These are phyloP conservation scores for Hemileccinum impolitum DNA, from an alignment of 768 basidiomycete species.

Conservation along the genomic window DNA sequence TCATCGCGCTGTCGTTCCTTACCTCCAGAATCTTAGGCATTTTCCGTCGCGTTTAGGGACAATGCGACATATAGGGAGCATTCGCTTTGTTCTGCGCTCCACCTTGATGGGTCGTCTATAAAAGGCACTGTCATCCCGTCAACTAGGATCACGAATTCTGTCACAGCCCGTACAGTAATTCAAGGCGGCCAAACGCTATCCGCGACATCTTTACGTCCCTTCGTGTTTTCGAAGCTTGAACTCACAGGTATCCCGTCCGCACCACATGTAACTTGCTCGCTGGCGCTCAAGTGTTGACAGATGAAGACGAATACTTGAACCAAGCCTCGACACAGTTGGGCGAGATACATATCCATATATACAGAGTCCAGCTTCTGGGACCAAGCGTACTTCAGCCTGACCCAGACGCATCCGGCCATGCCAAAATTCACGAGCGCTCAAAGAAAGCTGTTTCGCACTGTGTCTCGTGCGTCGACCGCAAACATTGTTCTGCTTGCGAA, in stretches of 20 bases:
- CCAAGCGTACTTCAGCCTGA: rapidly evolving
- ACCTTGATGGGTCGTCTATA: conserved; percentile 19
- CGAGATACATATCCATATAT: conserved; percentile 17
- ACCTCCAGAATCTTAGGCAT: conserved; percentile 15
- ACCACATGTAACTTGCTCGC: no score
- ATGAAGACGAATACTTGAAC: conserved; percentile 25
- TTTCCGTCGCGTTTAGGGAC: conserved; percentile 26
- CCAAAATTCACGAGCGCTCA: conserved; percentile 29
- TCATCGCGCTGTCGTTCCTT: background rate
- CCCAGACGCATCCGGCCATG: background rate
- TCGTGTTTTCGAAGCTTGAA: conserved; percentile 27
- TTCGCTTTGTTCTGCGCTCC: conserved; percentile 1
- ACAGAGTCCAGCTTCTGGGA: background rate
- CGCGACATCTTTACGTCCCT: conserved; percentile 16
- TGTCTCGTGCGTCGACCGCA: conserved; percentile 19
- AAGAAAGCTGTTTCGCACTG: conserved; percentile 32
- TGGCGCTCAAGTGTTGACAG: conserved; percentile 15
- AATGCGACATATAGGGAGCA: conserved; percentile 2
- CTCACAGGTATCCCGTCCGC: conserved; percentile 24
- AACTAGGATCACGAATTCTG: background rate
- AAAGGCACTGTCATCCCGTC: conserved; percentile 7
- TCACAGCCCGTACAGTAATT: conserved; percentile 3
- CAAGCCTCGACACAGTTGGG: conserved; percentile 17
- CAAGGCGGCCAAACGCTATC: conserved; percentile 7
- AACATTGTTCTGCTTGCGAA: background rate